A percentile compares a stretch with the other conserved stretches of the same genome.
These are phyloP conservation scores for Fusarium virguliforme DNA, from an alignment of 2,329 filamentous ascomycete genomes.

Conservation along the genomic window DNA sequence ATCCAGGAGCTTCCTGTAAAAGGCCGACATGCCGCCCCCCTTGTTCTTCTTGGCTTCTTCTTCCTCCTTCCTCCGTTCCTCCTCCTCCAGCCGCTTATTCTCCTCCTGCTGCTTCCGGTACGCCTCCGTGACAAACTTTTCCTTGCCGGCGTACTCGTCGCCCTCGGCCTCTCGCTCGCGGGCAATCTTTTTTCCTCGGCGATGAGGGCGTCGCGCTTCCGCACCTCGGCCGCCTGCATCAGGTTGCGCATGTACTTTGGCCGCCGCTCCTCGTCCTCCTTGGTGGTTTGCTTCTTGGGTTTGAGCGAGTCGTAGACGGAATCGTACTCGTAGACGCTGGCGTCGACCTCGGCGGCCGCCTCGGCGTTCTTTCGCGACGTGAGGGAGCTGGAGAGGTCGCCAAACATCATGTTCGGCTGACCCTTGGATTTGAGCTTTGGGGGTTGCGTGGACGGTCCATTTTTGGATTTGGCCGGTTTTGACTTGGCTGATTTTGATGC, in stretches of 20 bases:
- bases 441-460: slow-evolving; percentile 56
- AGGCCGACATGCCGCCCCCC: slow-evolving; percentile 80
- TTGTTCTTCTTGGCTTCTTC: slow-evolving; percentile 76
- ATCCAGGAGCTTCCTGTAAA: slow-evolving; percentile 82
- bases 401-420: slow-evolving; percentile 65
- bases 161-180: slow-evolving; percentile 85
- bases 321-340: slow-evolving; percentile 89
- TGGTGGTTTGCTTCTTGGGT: slow-evolving; percentile 72
- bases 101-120: slow-evolving; percentile 88
- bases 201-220: slow-evolving; percentile 83
- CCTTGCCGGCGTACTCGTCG: slow-evolving; percentile 85
- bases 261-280: slow-evolving; percentile 71
- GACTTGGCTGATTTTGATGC: slow-evolving; percentile 43
- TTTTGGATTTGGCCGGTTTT: slow-evolving; percentile 57
- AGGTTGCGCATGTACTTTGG: slow-evolving; percentile 86
- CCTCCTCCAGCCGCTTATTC: slow-evolving; percentile 77
- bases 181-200: slow-evolving; percentile 87
- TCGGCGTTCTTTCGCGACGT: slow-evolving; percentile 75
- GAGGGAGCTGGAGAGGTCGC: slow-evolving; percentile 77
- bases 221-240: slow-evolving; percentile 79
- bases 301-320: slow-evolving; percentile 85
- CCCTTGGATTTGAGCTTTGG: slow-evolving; percentile 64
- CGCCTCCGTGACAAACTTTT: slow-evolving; percentile 87
- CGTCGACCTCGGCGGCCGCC: slow-evolving; percentile 77
- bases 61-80: slow-evolving; percentile 78